phyloP scores from a whole-genome alignment of 2,329 filamentous ascomycete genomes.

The Fusarium proliferatum region DNA sequence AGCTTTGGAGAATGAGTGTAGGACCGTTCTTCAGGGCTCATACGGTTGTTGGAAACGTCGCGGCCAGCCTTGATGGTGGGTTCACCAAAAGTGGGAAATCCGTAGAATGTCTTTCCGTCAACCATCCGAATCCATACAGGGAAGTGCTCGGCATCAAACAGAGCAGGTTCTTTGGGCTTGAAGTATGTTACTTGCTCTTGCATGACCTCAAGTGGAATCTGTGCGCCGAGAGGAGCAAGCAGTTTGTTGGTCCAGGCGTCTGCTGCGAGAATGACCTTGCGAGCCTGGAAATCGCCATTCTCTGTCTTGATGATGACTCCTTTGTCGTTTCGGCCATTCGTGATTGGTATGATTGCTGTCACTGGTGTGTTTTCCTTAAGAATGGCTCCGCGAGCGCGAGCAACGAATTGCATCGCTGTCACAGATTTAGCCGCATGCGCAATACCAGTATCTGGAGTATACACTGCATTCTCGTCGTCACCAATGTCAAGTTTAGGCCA shows the following conservation, averaged over 20 bases:
- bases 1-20: not conserved
- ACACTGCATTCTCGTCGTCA: not conserved
- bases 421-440: not conserved
- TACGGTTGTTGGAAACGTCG: not conserved
- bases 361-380: not conserved
- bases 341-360: not conserved
- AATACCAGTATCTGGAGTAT: slow-evolving; percentile 7
- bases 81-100: slow-evolving; percentile 2
- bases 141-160: not conserved
- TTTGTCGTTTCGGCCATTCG: not conserved
- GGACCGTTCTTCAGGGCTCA: not conserved
- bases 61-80: slow-evolving; percentile 1
- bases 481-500: not conserved
- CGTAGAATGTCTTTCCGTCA: not conserved
- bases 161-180: not conserved
- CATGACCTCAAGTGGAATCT: not conserved
- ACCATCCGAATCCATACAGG: not conserved
- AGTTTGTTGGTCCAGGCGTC: slow-evolving; percentile 10
- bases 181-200: slow-evolving; percentile 11
- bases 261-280: not conserved
- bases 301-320: not conserved
- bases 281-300: not conserved
- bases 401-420: not conserved
- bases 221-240: not conserved
- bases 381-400: not conserved